phyloP scores from a whole-genome alignment of 345 rosid species.

The Pseudoturritis turrita region DNA sequence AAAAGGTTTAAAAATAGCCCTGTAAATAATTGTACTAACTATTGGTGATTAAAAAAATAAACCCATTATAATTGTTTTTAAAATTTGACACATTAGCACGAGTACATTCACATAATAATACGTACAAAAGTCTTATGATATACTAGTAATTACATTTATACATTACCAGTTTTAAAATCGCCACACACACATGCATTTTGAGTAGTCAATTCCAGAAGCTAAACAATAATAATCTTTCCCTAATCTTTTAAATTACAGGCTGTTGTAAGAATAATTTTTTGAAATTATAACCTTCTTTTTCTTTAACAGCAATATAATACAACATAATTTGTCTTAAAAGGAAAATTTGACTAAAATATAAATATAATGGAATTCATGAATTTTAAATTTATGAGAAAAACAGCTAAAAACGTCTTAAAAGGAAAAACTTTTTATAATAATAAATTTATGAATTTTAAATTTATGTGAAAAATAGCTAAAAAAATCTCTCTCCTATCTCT shows the following conservation, averaged over 20 bases:
- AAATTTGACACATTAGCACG: no score
- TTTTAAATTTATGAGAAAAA: not conserved
- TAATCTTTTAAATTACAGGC: not conserved
- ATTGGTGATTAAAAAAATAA: no score
- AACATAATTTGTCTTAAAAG: not conserved
- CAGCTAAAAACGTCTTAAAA: not conserved
- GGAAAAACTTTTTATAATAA: not conserved
- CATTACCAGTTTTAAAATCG: not conserved
- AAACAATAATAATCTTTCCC: no score
- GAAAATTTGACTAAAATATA: not conserved
- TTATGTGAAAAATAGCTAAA: not conserved
- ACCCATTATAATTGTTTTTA: no score
- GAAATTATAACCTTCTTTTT: no score
- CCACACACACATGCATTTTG: not conserved
- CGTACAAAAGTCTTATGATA: no score
- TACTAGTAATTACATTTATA: not conserved
- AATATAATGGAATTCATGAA: not conserved
- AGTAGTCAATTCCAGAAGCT: not conserved
- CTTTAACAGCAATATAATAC: no score
- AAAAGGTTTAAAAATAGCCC: not conserved
- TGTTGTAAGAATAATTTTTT: not conserved
- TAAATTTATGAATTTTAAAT: not conserved
- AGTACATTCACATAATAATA: no score
- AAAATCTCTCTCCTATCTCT: not conserved
- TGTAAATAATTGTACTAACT: not conserved